Evolutionary conservation across 371 early-diverging fungal genomes (phyloP).

Genomic region (Blastocladiella emersonii): DNA sequence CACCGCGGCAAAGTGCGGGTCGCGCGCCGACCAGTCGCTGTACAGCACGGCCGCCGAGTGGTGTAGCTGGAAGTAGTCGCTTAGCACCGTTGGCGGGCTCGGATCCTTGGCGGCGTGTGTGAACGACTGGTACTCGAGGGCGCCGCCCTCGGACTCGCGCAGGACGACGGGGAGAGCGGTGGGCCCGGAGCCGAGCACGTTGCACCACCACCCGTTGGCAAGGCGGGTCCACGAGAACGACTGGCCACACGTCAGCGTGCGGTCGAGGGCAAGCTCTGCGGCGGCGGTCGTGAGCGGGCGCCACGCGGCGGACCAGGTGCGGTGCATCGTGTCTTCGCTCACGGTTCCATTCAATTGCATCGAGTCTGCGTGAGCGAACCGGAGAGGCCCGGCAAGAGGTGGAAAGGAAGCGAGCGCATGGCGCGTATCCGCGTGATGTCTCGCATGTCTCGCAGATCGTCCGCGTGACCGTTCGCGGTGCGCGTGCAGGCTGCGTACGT

Average conservation of each 20-base stretch:
- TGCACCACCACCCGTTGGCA: constrained; percentile 14
- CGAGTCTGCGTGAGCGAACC: too few relatives aligned
- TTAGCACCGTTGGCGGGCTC: constrained; percentile 15
- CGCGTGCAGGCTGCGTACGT: too few relatives aligned
- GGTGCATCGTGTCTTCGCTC: too few relatives aligned
- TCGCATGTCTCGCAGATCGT: too few relatives aligned
- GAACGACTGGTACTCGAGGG: not conserved
- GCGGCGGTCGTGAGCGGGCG: too few relatives aligned
- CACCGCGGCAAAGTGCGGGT: constrained; percentile 48
- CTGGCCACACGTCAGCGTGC: constrained; percentile 74
- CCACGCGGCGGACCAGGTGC: too few relatives aligned
- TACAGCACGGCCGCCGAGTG: constrained; percentile 45
- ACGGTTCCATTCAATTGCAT: too few relatives aligned
- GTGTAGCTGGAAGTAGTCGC: constrained; percentile 67
- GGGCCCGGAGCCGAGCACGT: constrained; percentile 14
- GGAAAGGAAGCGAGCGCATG: too few relatives aligned
- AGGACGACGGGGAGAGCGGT: constrained; percentile 1
- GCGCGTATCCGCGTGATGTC: too few relatives aligned
- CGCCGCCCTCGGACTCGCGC: not conserved
- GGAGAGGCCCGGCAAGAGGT: too few relatives aligned
- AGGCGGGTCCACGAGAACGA: constrained; percentile 63
- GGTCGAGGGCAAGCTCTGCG: constrained; percentile 53
- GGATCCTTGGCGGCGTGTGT: not conserved
- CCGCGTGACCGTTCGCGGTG: too few relatives aligned
- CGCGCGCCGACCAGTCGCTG: constrained; percentile 47